Conservation (phyloP, 2,329 filamentous ascomycete species). For the Monosporascus sp. region DNA sequence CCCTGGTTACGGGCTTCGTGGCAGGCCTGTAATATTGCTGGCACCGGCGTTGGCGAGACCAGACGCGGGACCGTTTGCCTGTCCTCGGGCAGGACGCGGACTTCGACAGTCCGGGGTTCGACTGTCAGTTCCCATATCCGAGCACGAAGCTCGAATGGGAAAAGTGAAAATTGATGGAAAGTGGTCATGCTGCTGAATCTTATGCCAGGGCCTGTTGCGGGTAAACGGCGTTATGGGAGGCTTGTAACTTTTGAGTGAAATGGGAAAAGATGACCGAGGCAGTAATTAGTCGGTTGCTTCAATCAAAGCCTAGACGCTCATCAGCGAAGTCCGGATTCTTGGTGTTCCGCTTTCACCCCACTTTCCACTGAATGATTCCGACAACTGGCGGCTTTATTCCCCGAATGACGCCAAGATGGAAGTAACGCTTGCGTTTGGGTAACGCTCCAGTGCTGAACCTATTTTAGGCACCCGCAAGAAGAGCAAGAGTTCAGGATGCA, state of each 20-base stretch:
- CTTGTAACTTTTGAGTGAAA: conserved; percentile 1
- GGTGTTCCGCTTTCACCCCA: too few species aligned
- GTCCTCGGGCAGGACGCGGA: conserved; percentile 6
- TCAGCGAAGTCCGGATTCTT: too few species aligned
- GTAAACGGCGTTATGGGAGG: conserved; percentile 2
- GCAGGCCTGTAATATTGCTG: conserved; percentile 12
- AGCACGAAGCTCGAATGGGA: conserved; percentile 7
- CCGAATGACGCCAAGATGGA: too few species aligned
- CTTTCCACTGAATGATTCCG: too few species aligned
- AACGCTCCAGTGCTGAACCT: too few species aligned
- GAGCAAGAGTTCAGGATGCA: too few species aligned
- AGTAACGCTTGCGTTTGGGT: too few species aligned
- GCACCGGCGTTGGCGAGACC: conserved; percentile 8
- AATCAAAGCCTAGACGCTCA: too few species aligned
- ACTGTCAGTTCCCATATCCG: conserved; percentile 7
- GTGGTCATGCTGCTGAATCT: conserved; percentile 6
- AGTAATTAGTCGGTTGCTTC: not conserved
- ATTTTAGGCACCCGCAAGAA: too few species aligned
- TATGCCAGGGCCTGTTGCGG: not conserved
- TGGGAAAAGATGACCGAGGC: not conserved
- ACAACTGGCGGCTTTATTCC: too few species aligned
- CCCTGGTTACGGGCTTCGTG: conserved; percentile 11
- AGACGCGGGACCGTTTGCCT: not conserved
- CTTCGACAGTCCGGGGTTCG: conserved; percentile 9
- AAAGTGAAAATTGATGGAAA: conserved; percentile 8